Conservation (phyloP, 768 basidiomycete genomes). For the Strobilomyces dryophilus region DNA sequence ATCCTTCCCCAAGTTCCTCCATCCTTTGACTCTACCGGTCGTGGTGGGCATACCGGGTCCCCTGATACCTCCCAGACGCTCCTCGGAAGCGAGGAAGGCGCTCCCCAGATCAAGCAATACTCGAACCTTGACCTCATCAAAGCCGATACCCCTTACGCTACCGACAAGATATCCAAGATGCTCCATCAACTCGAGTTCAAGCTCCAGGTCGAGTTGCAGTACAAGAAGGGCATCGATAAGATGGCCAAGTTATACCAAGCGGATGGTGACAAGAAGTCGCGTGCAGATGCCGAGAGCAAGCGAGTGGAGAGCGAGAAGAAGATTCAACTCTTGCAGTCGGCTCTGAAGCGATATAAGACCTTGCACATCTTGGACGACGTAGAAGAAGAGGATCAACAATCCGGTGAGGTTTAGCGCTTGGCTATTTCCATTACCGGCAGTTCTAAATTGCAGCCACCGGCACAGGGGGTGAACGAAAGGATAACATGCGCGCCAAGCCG, state of each 20-base stretch:
- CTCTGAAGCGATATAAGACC: conserved; percentile 95
- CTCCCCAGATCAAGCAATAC: conserved; percentile 60
- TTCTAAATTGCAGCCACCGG: conserved; percentile 38
- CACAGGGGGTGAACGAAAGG: conserved; percentile 82
- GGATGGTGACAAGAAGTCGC: conserved; percentile 95
- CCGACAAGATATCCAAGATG: conserved; percentile 96
- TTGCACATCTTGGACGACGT: conserved; percentile 89
- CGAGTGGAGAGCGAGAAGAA: conserved; percentile 94
- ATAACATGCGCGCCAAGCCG: conserved; percentile 89
- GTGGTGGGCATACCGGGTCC: conserved; percentile 32
- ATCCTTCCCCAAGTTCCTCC: conserved; percentile 46
- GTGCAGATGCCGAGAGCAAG: conserved; percentile 91
- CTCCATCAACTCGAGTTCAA: conserved; percentile 99
- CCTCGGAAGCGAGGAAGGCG: conserved; percentile 36
- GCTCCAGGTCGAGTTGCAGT: conserved; percentile 95
- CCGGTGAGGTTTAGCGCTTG: conserved; percentile 36
- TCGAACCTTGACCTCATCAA: conserved; percentile 92
- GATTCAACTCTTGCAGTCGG: conserved; percentile 86
- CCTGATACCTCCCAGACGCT: conserved; percentile 39
- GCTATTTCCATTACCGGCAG: not conserved
- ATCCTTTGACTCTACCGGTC: conserved; percentile 37
- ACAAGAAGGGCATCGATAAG: conserved; percentile 97
- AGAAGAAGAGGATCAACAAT: conserved; percentile 78
- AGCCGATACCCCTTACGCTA: conserved; percentile 94
- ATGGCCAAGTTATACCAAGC: conserved; percentile 96